These are phyloP conservation scores for Russula sp. DNA, from an alignment of 768 basidiomycete genomes.

Conservation along the genomic window DNA sequence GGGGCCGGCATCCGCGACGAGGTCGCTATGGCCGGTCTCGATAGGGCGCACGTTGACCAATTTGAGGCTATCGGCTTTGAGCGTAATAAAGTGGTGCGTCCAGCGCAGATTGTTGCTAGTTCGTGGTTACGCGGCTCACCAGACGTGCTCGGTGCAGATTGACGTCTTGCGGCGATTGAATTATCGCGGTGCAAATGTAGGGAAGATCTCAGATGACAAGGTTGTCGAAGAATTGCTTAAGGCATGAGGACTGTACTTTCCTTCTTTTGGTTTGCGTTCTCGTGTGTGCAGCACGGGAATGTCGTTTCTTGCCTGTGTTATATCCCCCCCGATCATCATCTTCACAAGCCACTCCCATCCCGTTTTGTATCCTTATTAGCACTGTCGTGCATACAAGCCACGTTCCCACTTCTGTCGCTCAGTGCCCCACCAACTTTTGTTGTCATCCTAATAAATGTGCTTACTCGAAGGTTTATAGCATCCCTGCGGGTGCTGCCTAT, in stretches of 20 bases:
- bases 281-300: not conserved
- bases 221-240: slow-evolving; percentile 75
- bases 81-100: slow-evolving; percentile 65
- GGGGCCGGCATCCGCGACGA: slow-evolving; percentile 32
- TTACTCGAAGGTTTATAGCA: not conserved
- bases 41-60: slow-evolving; percentile 73
- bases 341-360: slow-evolving; percentile 4
- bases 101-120: not conserved
- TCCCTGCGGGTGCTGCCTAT: not conserved
- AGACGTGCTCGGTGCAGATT: slow-evolving; percentile 41
- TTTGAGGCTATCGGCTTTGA: slow-evolving; percentile 83
- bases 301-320: not conserved
- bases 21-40: slow-evolving; percentile 71
- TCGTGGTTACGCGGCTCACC: not conserved
- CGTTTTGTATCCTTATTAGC: slow-evolving; percentile 19
- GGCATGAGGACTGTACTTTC: slow-evolving; percentile 34
- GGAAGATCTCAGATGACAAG: slow-evolving; percentile 74
- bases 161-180: slow-evolving; percentile 84
- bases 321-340: slow-evolving; percentile 1
- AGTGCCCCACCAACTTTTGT: not conserved
- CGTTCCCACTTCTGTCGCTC: not conserved
- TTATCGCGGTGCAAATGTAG: slow-evolving; percentile 76
- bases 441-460: not conserved
- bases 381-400: slow-evolving; percentile 6
- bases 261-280: slow-evolving; percentile 3